A percentile compares a stretch with the other conserved stretches of the same genome.
These are phyloP conservation scores for Babesia bovis DNA, from an alignment of 169 alveolate genomes.

Conservation along the genomic window DNA sequence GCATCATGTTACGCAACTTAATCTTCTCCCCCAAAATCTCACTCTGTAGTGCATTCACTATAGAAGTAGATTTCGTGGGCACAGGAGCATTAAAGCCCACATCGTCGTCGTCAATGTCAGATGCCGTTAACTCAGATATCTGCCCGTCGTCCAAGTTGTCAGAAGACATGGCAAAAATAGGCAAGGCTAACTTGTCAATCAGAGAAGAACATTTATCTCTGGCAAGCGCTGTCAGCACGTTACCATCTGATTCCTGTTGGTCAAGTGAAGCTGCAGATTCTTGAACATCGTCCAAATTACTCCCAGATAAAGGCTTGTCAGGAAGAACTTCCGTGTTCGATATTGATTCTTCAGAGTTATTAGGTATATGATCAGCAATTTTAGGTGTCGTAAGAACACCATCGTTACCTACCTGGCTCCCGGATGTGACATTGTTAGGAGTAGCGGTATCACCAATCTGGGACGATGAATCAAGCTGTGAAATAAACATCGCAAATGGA, in stretches of 20 bases:
- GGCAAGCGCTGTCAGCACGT: not conserved
- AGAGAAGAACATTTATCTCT: not conserved
- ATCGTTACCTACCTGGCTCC: not conserved
- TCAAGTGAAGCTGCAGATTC: not conserved
- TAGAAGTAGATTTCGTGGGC: not conserved
- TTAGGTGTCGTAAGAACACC: not conserved
- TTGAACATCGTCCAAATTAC: not conserved
- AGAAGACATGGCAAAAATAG: conserved; percentile 20
- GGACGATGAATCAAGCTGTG: not conserved
- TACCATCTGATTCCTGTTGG: not conserved
- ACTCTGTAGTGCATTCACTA: conserved; percentile 56
- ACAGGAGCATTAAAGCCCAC: not conserved
- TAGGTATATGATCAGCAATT: not conserved
- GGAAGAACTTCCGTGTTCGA: not conserved
- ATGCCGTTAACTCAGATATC: not conserved
- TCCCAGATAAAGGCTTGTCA: not conserved
- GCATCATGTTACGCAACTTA: conserved; percentile 70
- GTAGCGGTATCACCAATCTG: not conserved
- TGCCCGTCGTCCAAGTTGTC: conserved; percentile 6
- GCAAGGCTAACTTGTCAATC: not conserved
- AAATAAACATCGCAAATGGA: conserved; percentile 8
- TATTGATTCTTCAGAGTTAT: not conserved
- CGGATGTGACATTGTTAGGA: not conserved
- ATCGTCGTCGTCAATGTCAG: conserved; percentile 38
- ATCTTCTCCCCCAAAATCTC: conserved; percentile 68